Evolutionary conservation across 2,329 filamentous ascomycete genomes (phyloP), one percentile per base, ranked within the genome.

Genomic region (Neonectria ditissima): DNA sequence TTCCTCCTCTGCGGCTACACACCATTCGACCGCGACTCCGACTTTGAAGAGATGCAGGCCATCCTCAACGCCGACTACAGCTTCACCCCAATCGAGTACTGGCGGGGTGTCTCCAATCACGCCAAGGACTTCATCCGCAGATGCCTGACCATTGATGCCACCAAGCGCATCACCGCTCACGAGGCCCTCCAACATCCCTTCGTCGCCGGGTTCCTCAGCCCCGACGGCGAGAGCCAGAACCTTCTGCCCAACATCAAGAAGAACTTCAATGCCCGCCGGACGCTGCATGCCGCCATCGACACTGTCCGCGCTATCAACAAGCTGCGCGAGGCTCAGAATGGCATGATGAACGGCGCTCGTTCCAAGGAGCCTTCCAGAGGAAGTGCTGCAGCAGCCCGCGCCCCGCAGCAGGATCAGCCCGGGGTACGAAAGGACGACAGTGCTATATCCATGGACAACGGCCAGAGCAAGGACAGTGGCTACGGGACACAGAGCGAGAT

Each of bases 1-100:
- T 99, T 99, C 83, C 84, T 99, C 30, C 90, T 99, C 54, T 98
- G 96, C 80, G 96, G 96, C 63, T 98, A 98, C 82, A 99, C 96
- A 1, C 96, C 96, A 13, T 99, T 99, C 78, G 96, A 99, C 80
- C 92, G 96, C 59, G 96, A 98, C 79, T 95, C 90, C 73, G 97
- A 99, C 80, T 90, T 98, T 75, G 96, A 99, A 82, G 96, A 99
- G 82, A 98, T 99, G 95, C 95, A 98, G 82, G 96, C 96, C 72
- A 99, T 99, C 76, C 88, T 98, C 60, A 92, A 94, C 66, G 96
- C 96, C 63, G 95, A 98, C 82, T 99, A 98, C 84, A 92, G 89
- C 75, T 99, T 98, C 80, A 95, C 93, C 4, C 96, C 96, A 1
- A 82, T 92, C 65, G 95, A 97, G 78, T 98, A 98, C 85, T 99